Evolutionary conservation across 805 yeast species (phyloP).

Genomic region (Candida khao-thaluensis): DNA sequence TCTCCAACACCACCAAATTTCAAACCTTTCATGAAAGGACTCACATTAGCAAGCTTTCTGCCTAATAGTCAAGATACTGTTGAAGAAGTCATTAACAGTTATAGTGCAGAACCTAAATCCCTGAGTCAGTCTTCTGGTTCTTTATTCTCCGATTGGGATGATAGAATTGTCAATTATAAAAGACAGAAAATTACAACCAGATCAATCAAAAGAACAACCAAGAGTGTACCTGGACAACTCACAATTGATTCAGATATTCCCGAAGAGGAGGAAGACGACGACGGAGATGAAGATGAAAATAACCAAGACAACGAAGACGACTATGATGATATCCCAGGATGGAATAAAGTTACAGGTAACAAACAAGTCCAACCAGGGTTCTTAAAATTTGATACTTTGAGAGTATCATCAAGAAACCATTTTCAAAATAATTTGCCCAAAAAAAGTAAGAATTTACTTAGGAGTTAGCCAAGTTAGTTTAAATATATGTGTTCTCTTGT

Average conservation of each 20-base stretch:
- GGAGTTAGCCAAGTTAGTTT: constrained; percentile 4
- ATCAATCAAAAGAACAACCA: no score
- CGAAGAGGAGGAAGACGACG: neutral
- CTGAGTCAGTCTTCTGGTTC: neutral
- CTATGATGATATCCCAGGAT: constrained; percentile 5
- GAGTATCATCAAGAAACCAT: constrained; percentile 9
- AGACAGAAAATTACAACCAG: neutral
- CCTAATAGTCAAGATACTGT: constrained; percentile 4
- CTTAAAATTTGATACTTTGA: constrained; percentile 15
- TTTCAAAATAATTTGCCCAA: constrained; percentile 4
- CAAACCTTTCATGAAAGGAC: no score
- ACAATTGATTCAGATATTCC: constrained; percentile 2
- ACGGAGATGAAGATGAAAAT: neutral
- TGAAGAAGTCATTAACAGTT: constrained; percentile 7
- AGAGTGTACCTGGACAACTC: neutral
- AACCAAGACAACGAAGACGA: neutral
- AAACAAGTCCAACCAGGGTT: constrained; percentile 14
- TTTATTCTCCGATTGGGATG: neutral
- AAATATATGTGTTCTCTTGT: no score
- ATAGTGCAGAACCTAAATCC: constrained; percentile 3
- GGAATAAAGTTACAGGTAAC: neutral
- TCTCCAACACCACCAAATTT: neutral
- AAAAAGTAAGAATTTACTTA: constrained; percentile 7
- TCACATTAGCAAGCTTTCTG: no score
- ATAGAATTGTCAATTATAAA: neutral